phyloP scores from a whole-genome alignment of 2,329 filamentous ascomycete genomes.

The Reticulascus tulasneorum region DNA sequence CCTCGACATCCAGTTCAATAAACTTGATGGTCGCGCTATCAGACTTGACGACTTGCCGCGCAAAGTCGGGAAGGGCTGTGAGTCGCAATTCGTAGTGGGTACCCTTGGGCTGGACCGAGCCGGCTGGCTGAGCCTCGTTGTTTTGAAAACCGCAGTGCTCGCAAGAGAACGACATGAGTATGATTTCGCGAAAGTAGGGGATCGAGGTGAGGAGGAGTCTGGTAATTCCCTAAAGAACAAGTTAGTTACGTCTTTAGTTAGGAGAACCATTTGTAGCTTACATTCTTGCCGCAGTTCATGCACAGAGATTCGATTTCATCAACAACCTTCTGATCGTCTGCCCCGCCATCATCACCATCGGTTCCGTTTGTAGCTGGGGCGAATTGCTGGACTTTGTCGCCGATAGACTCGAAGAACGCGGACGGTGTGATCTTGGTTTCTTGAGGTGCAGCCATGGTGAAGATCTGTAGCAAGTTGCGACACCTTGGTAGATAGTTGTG shows the following conservation, averaged over 20 bases:
- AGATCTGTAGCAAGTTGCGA: too few relatives aligned
- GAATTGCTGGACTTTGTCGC: slow-evolving; percentile 57
- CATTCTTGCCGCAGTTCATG: slow-evolving; percentile 82
- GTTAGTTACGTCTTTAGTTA: slow-evolving; percentile 13
- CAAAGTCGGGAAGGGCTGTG: slow-evolving; percentile 68
- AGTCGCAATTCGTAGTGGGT: slow-evolving; percentile 78
- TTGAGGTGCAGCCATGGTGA: slow-evolving; percentile 39
- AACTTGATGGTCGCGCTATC: slow-evolving; percentile 83
- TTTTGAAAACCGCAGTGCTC: slow-evolving; percentile 85
- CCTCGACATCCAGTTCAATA: slow-evolving; percentile 88
- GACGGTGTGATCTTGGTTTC: slow-evolving; percentile 35
- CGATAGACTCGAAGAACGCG: slow-evolving; percentile 61
- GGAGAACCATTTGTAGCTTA: slow-evolving; percentile 30
- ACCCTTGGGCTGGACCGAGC: slow-evolving; percentile 86
- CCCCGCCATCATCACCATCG: too few relatives aligned
- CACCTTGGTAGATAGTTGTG: too few relatives aligned
- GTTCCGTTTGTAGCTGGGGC: too few relatives aligned
- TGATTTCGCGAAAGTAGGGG: slow-evolving; percentile 95
- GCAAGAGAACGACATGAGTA: slow-evolving; percentile 95
- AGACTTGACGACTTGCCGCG: slow-evolving; percentile 86
- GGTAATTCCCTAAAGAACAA: slow-evolving; percentile 64
- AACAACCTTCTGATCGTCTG: slow-evolving; percentile 52
- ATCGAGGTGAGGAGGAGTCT: slow-evolving; percentile 86
- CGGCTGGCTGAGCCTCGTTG: slow-evolving; percentile 90
- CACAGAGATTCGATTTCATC: slow-evolving; percentile 75